These are phyloP conservation scores for Drosera capensis DNA, from an alignment of 148 eudicot genomes.

Conservation along the genomic window DNA sequence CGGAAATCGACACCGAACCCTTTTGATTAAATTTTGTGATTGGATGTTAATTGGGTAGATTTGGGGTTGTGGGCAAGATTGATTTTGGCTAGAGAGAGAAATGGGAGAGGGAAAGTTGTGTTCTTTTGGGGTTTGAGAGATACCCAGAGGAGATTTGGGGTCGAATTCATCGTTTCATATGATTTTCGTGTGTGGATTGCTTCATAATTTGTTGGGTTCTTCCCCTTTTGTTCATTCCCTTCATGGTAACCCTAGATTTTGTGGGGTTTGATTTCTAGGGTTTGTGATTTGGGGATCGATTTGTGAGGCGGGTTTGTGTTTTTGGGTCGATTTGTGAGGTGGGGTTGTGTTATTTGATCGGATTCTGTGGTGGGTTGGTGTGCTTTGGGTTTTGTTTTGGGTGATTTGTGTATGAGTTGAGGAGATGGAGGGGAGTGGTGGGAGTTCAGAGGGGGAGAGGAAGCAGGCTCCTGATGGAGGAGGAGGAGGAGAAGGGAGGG, in stretches of 20 bases:
- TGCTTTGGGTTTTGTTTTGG: conserved; percentile 7
- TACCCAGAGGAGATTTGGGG: too few relatives aligned
- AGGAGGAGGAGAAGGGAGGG: conserved; percentile 25
- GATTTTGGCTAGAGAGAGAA: too few relatives aligned
- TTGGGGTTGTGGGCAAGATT: too few relatives aligned
- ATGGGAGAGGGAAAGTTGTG: too few relatives aligned
- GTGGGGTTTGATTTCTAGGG: conserved; percentile 2
- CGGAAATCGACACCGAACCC: too few relatives aligned
- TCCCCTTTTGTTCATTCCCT: conserved; percentile 1
- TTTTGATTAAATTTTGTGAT: too few relatives aligned
- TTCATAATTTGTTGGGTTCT: too few relatives aligned
- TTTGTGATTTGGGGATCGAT: conserved; percentile 5
- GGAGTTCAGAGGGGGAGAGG: conserved; percentile 32
- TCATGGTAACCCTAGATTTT: conserved; percentile 15
- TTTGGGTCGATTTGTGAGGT: neutral
- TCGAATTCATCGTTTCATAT: too few relatives aligned
- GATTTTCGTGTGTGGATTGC: too few relatives aligned
- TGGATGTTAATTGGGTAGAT: too few relatives aligned
- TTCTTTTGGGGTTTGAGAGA: too few relatives aligned
- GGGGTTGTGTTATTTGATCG: conserved; percentile 3
- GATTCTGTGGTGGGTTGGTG: neutral
- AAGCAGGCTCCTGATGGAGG: conserved; percentile 30
- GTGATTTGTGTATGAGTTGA: neutral
- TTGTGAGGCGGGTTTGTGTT: too few relatives aligned
- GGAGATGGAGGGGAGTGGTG: conserved; percentile 25